Percentiles rank a stretch among this genome's conserved stretches.
phyloP scores from a whole-genome alignment of 441 rosid genomes.

The Geranium incanum region DNA sequence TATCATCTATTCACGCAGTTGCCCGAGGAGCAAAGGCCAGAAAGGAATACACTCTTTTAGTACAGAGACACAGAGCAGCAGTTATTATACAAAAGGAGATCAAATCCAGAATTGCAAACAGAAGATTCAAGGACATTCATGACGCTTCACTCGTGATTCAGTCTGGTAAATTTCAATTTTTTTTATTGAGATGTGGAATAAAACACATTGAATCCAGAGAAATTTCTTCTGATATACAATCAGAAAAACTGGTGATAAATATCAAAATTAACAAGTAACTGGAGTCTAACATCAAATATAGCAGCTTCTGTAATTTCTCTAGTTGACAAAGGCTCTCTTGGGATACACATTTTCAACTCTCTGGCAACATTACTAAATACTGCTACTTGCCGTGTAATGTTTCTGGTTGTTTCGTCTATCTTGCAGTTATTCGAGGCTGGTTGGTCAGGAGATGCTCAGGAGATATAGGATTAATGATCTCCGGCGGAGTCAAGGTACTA shows the following conservation, averaged over 20 bases:
- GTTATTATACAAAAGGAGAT: slow-evolving; percentile 60
- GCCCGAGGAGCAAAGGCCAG: slow-evolving; percentile 66
- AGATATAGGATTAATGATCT: slow-evolving; percentile 51
- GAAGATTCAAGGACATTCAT: slow-evolving; percentile 37
- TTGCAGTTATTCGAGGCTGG: slow-evolving; percentile 88
- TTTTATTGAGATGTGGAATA: slow-evolving; percentile 16
- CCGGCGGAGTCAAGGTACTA: slow-evolving; percentile 51
- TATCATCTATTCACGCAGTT: slow-evolving; percentile 41
- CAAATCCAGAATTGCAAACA: slow-evolving; percentile 44
- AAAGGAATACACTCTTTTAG: slow-evolving; percentile 52
- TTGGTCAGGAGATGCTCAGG: slow-evolving; percentile 92
- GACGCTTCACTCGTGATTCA: slow-evolving; percentile 63
- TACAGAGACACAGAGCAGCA: slow-evolving; percentile 77
- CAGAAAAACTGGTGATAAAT: not conserved
- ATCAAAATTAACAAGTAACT: not conserved
- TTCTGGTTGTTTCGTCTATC: slow-evolving; percentile 6
- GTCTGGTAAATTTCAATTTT: slow-evolving; percentile 44
- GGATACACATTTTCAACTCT: not conserved
- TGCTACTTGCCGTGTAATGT: not conserved
- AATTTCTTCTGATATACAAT: slow-evolving; percentile 11
- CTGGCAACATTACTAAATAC: not conserved
- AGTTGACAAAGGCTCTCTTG: not conserved
- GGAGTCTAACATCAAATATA: not conserved
- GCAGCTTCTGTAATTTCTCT: not conserved
- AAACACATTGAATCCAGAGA: not conserved